Evolutionary conservation across 2,329 filamentous ascomycete genomes (phyloP), one percentile per base, ranked within the genome.

Genomic region (Ramularia endophylla): DNA sequence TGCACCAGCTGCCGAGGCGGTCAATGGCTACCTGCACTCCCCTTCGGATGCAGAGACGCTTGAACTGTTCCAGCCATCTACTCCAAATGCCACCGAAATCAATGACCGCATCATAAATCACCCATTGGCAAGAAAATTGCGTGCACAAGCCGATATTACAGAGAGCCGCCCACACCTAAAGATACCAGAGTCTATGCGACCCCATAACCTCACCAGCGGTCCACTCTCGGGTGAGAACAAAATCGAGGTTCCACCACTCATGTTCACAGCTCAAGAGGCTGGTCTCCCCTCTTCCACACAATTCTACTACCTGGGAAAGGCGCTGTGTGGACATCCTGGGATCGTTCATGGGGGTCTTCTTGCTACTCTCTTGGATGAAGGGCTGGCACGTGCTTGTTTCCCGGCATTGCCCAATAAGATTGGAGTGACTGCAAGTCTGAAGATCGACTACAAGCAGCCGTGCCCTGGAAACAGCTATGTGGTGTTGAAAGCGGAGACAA

Each of bases 301-400:
- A 11, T 75, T 97, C 30, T 75, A 81, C 39, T 89, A 89, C 60
- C 73, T 95, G 0, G 90, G 90, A 2, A 67, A 74, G 2, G 81
- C 86, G 55, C 70, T 97, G 29, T 95, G 87, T 60, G 90, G 90
- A 2, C 89, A 97, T 63, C 85, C 87, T 5, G 87, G 85, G 2
- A 87, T 97, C 48, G 77, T 95, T 5, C 92, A 97, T 62, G 90
- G 90, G 37, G 90, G 90, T 0, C 69, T 95, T 50, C 70, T 97
- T 42, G 90, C 90, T n/a, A 95, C 90, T 9, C 75, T 97, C 61
- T 70, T 97, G 39, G 90, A 97, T 60, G 90, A 97, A 64, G 87
- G 87, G 0, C 70, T 97, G 31, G 90, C 85, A 22, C 75, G 87
- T 40, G 94, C 87, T 64, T 94, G 86, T 60, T 95, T 97, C 65